These are phyloP conservation scores for Sclerotinia subarctica DNA, from an alignment of 2,329 filamentous ascomycete species.

Conservation along the genomic window DNA sequence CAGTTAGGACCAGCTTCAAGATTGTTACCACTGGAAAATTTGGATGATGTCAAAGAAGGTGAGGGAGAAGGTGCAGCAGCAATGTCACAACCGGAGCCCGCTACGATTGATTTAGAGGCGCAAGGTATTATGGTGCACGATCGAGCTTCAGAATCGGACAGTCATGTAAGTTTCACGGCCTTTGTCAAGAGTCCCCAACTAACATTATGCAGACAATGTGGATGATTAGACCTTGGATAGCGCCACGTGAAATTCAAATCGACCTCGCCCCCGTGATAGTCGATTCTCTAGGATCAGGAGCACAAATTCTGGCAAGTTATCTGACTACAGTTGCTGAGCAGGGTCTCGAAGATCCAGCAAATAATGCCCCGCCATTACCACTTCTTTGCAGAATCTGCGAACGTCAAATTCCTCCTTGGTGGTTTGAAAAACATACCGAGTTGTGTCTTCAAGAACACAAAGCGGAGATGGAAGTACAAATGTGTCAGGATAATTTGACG, in stretches of 20 bases:
- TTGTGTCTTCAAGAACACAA: slow-evolving; percentile 92
- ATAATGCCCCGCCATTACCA: slow-evolving; percentile 75
- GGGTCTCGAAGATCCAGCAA: slow-evolving; percentile 69
- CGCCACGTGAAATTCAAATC: slow-evolving; percentile 90
- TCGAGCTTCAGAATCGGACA: slow-evolving; percentile 77
- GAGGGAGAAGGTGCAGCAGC: slow-evolving; percentile 36
- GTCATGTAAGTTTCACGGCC: slow-evolving; percentile 67
- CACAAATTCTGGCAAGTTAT: slow-evolving; percentile 91
- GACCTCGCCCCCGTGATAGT: slow-evolving; percentile 87
- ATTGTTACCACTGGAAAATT: slow-evolving; percentile 47
- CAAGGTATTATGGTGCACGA: slow-evolving; percentile 99
- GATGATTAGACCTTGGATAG: slow-evolving; percentile 93
- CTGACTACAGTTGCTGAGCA: slow-evolving; percentile 85
- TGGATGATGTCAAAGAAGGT: slow-evolving; percentile 30
- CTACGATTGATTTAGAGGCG: slow-evolving; percentile 78
- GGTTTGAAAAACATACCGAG: slow-evolving; percentile 99
- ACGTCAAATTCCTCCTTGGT: slow-evolving; percentile 95
- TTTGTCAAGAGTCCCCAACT: slow-evolving; percentile 29
- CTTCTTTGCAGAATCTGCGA: slow-evolving; percentile 97
- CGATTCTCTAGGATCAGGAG: slow-evolving; percentile 89
- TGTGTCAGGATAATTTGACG: slow-evolving; percentile 85
- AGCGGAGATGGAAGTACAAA: slow-evolving; percentile 96
- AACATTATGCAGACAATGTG: slow-evolving; percentile 77
- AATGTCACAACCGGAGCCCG: slow-evolving; percentile 41
- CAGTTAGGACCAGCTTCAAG: slow-evolving; percentile 67